Conservation (phyloP, 208 protist genomes). For the Leishmania tarentolae region DNA sequence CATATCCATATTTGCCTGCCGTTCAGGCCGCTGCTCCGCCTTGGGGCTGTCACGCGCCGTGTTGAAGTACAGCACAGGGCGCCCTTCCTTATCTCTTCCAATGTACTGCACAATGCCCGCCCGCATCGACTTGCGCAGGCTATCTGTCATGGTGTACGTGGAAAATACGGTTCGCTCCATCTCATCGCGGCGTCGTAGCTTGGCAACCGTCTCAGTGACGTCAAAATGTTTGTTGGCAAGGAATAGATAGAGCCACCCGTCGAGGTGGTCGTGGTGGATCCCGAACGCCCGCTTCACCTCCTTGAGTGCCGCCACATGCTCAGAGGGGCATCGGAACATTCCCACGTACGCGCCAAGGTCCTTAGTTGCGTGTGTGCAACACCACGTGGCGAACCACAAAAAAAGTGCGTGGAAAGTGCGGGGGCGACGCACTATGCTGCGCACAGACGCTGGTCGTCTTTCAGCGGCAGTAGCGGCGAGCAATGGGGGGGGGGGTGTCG, state of each 20-base stretch:
- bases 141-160: conserved; percentile 59
- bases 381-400: not conserved
- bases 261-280: conserved; percentile 57
- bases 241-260: conserved; percentile 77
- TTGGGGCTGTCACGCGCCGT: conserved; percentile 49
- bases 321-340: conserved; percentile 43
- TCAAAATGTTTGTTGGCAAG: conserved; percentile 84
- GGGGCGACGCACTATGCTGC: not conserved
- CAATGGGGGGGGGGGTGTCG: not conserved
- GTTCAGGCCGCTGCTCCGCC: conserved; percentile 50
- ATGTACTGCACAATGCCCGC: conserved; percentile 78
- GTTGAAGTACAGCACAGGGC: conserved; percentile 65
- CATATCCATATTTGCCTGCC: conserved; percentile 75
- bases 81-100: conserved; percentile 57
- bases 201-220: conserved; percentile 67
- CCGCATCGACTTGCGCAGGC: conserved; percentile 55
- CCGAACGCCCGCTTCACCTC: conserved; percentile 62
- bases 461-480: not conserved
- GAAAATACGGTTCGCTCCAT: conserved; percentile 68
- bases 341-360: not conserved
- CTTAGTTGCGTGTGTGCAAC: not conserved
- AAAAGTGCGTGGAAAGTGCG: not conserved
- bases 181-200: conserved; percentile 54
- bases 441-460: no score
- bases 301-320: conserved; percentile 50